These are phyloP conservation scores for Brassica carinata DNA, from an alignment of 345 rosid species.

Conservation along the genomic window DNA sequence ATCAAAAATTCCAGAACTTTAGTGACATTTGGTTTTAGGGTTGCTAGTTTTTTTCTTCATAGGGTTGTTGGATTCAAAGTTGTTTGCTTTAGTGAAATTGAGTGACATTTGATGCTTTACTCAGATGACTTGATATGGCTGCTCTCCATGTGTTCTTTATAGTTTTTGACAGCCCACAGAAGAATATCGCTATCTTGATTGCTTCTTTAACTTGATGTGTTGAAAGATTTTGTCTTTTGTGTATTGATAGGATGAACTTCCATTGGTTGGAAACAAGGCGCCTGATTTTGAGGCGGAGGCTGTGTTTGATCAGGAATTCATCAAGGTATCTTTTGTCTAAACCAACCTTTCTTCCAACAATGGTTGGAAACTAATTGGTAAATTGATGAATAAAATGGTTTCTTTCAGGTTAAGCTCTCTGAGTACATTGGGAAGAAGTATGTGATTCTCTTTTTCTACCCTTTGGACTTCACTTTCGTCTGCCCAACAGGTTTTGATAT, in stretches of 20 bases:
- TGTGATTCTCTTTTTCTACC: constrained; percentile 1
- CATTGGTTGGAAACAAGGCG: constrained; percentile 85
- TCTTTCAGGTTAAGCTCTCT: neutral
- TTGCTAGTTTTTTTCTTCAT: neutral
- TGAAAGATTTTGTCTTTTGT: neutral
- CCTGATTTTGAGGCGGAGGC: constrained; percentile 98
- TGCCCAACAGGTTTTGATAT: neutral
- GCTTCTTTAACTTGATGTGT: constrained; percentile 5
- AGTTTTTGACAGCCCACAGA: neutral
- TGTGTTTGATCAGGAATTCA: constrained; percentile 94
- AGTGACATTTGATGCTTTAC: neutral
- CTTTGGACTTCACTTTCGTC: neutral
- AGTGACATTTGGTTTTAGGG: neutral
- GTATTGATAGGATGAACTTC: constrained; percentile 60
- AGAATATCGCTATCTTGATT: neutral
- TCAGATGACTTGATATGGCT: neutral
- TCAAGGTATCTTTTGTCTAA: constrained; percentile 52
- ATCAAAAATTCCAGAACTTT: neutral
- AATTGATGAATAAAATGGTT: neutral
- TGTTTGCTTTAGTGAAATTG: neutral
- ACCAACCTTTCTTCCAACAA: neutral
- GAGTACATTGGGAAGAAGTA: neutral
- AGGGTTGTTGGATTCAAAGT: neutral
- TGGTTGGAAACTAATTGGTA: neutral
- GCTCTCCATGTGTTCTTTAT: neutral